Evolutionary conservation across 176 grass and related monocot genomes (phyloP).

Genomic region (Carex myosuroides): DNA sequence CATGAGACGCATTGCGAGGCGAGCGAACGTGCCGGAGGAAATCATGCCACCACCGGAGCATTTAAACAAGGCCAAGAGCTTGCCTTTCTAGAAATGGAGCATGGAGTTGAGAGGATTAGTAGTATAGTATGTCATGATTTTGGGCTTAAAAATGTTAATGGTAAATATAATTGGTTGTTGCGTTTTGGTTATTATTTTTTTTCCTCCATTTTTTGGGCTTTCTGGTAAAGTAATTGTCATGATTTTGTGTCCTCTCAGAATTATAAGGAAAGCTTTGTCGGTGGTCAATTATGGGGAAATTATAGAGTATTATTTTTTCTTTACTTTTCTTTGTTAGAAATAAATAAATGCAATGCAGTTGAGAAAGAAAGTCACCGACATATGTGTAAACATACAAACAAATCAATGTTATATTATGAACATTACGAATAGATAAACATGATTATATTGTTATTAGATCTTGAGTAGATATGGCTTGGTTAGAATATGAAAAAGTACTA

Average conservation of each 20-base stretch:
- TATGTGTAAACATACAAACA: too few relatives aligned
- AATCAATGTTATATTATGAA: too few relatives aligned
- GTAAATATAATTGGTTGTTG: slow-evolving; percentile 19
- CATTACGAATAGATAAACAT: too few relatives aligned
- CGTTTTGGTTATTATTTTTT: not conserved
- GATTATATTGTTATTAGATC: too few relatives aligned
- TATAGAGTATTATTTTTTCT: not conserved
- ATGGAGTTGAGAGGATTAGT: not conserved
- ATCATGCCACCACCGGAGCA: slow-evolving; percentile 41
- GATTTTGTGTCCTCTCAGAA: not conserved
- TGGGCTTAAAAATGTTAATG: not conserved
- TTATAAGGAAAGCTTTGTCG: not conserved
- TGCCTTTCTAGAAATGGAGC: slow-evolving; percentile 56
- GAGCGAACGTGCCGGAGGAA: slow-evolving; percentile 66
- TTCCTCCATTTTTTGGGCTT: not conserved
- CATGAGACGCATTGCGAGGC: slow-evolving; percentile 69
- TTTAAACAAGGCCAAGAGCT: slow-evolving; percentile 68
- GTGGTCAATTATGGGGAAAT: not conserved
- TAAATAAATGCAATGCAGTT: too few relatives aligned
- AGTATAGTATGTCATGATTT: not conserved
- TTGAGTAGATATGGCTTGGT: not conserved
- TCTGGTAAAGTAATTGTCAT: slow-evolving; percentile 15
- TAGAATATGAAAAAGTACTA: too few relatives aligned
- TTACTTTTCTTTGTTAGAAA: not conserved
- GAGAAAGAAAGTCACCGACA: too few relatives aligned